Base-by-base conservation (phyloP, 306 rosid genomes). In the Carpinus viminea region DNA sequence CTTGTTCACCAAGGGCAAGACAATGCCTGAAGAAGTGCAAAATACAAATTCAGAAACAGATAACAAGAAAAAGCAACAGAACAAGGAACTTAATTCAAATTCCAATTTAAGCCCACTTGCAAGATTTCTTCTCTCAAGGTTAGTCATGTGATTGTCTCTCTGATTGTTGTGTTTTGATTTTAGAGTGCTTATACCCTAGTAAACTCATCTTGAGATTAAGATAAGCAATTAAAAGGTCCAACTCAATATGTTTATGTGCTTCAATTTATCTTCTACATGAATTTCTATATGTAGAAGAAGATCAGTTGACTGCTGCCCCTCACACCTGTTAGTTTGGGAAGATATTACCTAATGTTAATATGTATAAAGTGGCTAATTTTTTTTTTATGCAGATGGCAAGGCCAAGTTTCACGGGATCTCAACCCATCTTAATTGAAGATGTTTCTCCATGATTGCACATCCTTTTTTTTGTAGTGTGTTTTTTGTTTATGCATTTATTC, bases 71-170 rank as follows among this genome's bases (percentile, higher is more conserved):
- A 90, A 74, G 82, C 96, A 83, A 83, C 94, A 81, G 75, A 88
- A 80, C 87, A 91, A 81, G 89, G 97, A 90, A 45, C 80, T 72
- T 54, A 88, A 89, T 83, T 79, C 96, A 64, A 86, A 90, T 74
- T 84, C 93, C 81, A 96, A 91, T 81, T 83, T 91, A 81, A 96
- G 97, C 77, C 93, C 99, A 16, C 94, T 96, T 4, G 99, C 99
- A 55, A 88, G 97, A 88, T 96, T 96, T 87, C 91, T 96, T 87
- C 93, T 96, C 73, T 91, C 99, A 55, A 96, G 99, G 99, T 96
- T 79, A 66, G 84, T 79, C 28, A 76, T 80, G 72, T 80, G 78
- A 26, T 73, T 43, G 24, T 83, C 82, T 74, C 53, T 4, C 20
- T 52, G 54, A 73, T 83, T 61, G 41, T 38, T 36, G 11, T 8